Percentiles rank a stretch among this genome's conserved stretches.
Evolutionary conservation across 768 basidiomycete genomes (phyloP).

Genomic region (Kwoniella europaea): DNA sequence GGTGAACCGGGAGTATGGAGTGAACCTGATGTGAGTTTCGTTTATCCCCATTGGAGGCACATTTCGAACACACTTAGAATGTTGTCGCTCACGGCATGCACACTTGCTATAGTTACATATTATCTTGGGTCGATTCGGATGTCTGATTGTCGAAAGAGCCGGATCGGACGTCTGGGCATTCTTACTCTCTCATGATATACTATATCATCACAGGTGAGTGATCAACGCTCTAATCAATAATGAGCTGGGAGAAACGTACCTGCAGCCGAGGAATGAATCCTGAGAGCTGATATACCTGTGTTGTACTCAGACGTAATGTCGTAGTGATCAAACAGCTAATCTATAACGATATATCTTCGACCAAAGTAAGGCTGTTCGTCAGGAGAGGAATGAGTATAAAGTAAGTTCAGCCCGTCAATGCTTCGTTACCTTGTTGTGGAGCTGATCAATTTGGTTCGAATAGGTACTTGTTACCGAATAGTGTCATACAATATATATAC

Average conservation of each 20-base stretch:
- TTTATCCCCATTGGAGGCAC: no score
- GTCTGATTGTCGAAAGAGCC: slow-evolving; percentile 91
- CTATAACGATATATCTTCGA: slow-evolving; percentile 95
- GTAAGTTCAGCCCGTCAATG: slow-evolving; percentile 39
- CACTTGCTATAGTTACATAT: slow-evolving; percentile 74
- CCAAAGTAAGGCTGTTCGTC: slow-evolving; percentile 71
- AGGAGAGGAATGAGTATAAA: slow-evolving; percentile 62
- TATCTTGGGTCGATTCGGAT: slow-evolving; percentile 92
- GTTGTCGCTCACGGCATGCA: background rate
- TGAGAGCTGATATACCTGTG: slow-evolving; percentile 63
- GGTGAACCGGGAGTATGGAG: slow-evolving; percentile 98
- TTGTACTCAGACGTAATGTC: slow-evolving; percentile 71
- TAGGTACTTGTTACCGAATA: slow-evolving; percentile 86
- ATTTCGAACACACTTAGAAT: no score
- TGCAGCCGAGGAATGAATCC: background rate
- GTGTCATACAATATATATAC: slow-evolving; percentile 94
- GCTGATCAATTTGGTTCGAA: no score
- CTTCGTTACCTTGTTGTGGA: background rate
- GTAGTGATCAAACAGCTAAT: slow-evolving; percentile 91
- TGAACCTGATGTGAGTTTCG: slow-evolving; percentile 78
- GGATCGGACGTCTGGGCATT: slow-evolving; percentile 77
- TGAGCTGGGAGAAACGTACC: no score
- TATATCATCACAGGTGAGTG: slow-evolving; percentile 61
- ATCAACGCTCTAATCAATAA: no score
- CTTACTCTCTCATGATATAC: slow-evolving; percentile 62